These are phyloP conservation scores for Rutidosis leptorrhynchoides DNA, from an alignment of 129 eudicot genomes.

Conservation along the genomic window DNA sequence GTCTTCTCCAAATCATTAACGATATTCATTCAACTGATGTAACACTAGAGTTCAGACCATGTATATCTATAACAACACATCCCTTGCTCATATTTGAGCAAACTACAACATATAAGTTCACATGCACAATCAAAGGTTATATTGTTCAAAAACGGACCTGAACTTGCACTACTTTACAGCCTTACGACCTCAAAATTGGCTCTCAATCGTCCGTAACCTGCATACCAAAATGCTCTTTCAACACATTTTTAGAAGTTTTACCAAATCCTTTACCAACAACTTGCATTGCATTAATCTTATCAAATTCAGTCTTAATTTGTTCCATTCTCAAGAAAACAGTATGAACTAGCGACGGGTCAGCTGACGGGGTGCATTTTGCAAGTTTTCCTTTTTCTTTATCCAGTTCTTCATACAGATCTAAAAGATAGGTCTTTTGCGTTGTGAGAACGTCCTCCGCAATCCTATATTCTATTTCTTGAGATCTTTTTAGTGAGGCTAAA, in stretches of 20 bases:
- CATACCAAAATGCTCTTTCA: slow-evolving; percentile 57
- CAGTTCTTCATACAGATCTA: slow-evolving; percentile 52
- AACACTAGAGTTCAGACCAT: neutral
- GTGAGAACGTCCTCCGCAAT: slow-evolving; percentile 49
- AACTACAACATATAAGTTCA: slow-evolving; percentile 6
- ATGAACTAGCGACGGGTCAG: slow-evolving; percentile 39
- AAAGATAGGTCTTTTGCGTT: slow-evolving; percentile 54
- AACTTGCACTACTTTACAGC: slow-evolving; percentile 15
- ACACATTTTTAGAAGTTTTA: slow-evolving; percentile 48
- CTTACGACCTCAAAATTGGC: neutral
- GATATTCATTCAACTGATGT: neutral
- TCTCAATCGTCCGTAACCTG: slow-evolving; percentile 32
- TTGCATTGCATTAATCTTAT: slow-evolving; percentile 58
- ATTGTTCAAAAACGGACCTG: neutral
- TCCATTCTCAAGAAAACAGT: slow-evolving; percentile 42
- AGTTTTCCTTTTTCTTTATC: slow-evolving; percentile 49
- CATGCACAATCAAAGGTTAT: neutral
- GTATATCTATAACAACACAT: slow-evolving; percentile 4
- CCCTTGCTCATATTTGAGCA: slow-evolving; percentile 10
- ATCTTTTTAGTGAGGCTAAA: slow-evolving; percentile 44
- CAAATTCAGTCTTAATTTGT: slow-evolving; percentile 50
- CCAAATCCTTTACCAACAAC: slow-evolving; percentile 63
- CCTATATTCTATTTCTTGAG: slow-evolving; percentile 56
- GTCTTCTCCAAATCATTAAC: neutral
- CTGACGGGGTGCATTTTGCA: slow-evolving; percentile 35